A percentile compares a stretch with the other conserved stretches of the same genome.
These are phyloP conservation scores for Solanum megistacrolobum DNA, from an alignment of 257 asterid species.

Conservation along the genomic window DNA sequence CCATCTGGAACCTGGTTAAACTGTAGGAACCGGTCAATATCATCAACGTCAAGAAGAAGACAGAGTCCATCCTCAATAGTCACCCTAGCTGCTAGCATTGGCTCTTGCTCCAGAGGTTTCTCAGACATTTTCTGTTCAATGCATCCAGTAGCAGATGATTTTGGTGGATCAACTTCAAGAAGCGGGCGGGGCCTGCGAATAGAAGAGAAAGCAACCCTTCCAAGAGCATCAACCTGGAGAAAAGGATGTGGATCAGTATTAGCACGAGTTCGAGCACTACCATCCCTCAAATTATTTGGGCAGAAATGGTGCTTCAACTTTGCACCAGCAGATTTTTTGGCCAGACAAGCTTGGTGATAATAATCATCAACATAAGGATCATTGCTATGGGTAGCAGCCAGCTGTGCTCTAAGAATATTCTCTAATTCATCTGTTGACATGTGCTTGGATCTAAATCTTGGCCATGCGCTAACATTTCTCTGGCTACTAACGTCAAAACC, in stretches of 20 bases:
- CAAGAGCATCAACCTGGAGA: conserved; percentile 95
- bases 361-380: conserved; percentile 92
- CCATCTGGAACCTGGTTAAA: conserved; percentile 61
- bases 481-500: conserved; percentile 38
- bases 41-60: conserved; percentile 88
- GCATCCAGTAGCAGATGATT: conserved; percentile 30
- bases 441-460: conserved; percentile 67
- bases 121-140: conserved; percentile 42
- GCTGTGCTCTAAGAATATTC: conserved; percentile 75
- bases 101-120: conserved; percentile 96
- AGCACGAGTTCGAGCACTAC: conserved; percentile 49
- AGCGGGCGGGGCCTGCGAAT: conserved; percentile 94
- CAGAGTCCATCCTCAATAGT: conserved; percentile 77
- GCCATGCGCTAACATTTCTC: conserved; percentile 49
- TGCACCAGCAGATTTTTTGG: conserved; percentile 59
- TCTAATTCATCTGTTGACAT: conserved; percentile 83
- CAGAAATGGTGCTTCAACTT: conserved; percentile 83
- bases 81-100: conserved; percentile 96
- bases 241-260: conserved; percentile 74
- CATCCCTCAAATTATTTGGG: conserved; percentile 57
- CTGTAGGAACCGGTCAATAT: conserved; percentile 72
- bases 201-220: conserved; percentile 80
- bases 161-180: conserved; percentile 77
- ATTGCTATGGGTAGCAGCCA: conserved; percentile 82
- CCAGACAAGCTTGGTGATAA: conserved; percentile 86